phyloP scores from a whole-genome alignment of 768 basidiomycete species.

The Lactifluus volemus region DNA sequence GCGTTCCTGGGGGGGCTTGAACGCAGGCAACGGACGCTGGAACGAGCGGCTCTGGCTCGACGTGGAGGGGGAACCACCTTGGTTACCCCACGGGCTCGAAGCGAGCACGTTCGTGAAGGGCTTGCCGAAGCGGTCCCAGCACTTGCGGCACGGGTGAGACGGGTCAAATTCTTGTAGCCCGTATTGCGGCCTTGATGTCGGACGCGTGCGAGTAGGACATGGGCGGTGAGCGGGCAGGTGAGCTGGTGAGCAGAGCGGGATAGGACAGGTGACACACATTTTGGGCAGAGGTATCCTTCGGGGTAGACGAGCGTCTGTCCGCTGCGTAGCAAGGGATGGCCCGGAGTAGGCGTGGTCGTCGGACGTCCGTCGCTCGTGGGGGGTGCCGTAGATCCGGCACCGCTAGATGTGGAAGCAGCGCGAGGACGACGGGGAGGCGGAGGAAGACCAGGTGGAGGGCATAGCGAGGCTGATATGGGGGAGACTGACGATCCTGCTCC shows the following conservation, averaged over 20 bases:
- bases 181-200: constrained; percentile 51
- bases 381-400: not conserved
- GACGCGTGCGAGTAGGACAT: not conserved
- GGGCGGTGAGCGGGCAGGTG: not conserved
- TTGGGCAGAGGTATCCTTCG: constrained; percentile 47
- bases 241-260: not conserved
- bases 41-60: constrained; percentile 5
- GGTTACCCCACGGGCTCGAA: constrained; percentile 37
- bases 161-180: constrained; percentile 70
- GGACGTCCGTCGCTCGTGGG: constrained; percentile 48
- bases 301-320: constrained; percentile 68
- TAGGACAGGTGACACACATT: constrained; percentile 42
- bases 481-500: not conserved
- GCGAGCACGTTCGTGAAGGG: constrained; percentile 52
- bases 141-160: constrained; percentile 55
- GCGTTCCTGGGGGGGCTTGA: constrained; percentile 13
- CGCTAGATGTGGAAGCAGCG: constrained; percentile 8
- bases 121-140: constrained; percentile 65
- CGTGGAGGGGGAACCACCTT: not conserved
- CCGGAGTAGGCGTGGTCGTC: constrained; percentile 51
- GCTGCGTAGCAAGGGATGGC: constrained; percentile 55
- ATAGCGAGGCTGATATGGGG: not conserved
- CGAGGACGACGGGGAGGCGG: constrained; percentile 18
- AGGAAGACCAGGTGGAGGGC: constrained; percentile 12
- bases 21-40: constrained; percentile 19